Evolutionary conservation across 805 yeast genomes (phyloP).

Genomic region (Sungouiella blattae): DNA sequence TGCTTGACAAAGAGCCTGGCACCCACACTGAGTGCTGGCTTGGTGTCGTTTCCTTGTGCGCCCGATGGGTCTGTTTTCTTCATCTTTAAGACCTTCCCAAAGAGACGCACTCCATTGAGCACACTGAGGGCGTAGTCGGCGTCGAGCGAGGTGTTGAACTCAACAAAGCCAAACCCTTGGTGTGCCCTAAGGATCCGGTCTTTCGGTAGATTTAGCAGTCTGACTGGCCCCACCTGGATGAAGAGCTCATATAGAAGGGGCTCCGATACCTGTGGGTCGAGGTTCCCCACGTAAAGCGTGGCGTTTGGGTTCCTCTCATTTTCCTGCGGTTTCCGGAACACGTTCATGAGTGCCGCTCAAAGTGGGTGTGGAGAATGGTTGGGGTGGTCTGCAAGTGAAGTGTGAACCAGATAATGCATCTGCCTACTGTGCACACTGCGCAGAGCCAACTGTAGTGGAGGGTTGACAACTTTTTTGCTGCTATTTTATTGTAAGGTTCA

Average conservation of each 20-base stretch:
- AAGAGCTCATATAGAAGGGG: slow-evolving; percentile 73
- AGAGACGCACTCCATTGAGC: slow-evolving; percentile 58
- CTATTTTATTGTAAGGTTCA: too few relatives aligned
- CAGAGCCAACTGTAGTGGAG: too few relatives aligned
- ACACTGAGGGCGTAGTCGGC: slow-evolving; percentile 65
- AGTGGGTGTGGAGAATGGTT: too few relatives aligned
- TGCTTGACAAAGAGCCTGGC: slow-evolving; percentile 56
- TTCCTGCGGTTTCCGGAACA: slow-evolving; percentile 35
- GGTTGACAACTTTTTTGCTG: neutral
- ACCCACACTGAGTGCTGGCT: slow-evolving; percentile 32
- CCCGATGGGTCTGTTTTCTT: slow-evolving; percentile 42
- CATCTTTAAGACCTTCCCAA: slow-evolving; percentile 57
- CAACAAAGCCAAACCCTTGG: slow-evolving; percentile 89
- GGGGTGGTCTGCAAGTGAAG: too few relatives aligned
- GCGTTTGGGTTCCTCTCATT: slow-evolving; percentile 56
- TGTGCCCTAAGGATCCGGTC: slow-evolving; percentile 68
- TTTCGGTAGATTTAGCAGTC: slow-evolving; percentile 68
- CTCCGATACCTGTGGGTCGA: slow-evolving; percentile 74
- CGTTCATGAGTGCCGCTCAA: slow-evolving; percentile 28
- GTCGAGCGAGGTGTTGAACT: slow-evolving; percentile 56
- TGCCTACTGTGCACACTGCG: too few relatives aligned
- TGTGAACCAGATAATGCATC: too few relatives aligned
- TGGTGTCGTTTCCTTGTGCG: neutral
- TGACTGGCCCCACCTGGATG: slow-evolving; percentile 79
- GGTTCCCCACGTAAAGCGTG: slow-evolving; percentile 76